These are phyloP conservation scores for Geranium brycei DNA, from an alignment of 345 rosid species.

Conservation along the genomic window DNA sequence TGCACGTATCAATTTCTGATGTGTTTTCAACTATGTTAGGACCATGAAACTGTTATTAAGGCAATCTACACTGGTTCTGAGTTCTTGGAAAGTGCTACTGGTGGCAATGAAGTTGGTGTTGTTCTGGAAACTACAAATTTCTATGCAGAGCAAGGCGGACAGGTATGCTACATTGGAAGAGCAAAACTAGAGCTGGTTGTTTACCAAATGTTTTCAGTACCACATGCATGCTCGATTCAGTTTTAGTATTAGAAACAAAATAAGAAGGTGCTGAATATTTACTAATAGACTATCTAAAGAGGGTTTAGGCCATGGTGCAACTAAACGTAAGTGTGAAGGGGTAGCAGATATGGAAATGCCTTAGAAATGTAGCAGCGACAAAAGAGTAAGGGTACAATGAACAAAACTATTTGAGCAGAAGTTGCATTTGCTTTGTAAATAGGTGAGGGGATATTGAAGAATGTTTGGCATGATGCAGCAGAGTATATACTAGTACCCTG, in stretches of 20 bases:
- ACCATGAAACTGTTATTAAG: slow-evolving; percentile 51
- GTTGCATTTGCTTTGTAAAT: too few relatives aligned
- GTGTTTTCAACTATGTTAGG: slow-evolving; percentile 26
- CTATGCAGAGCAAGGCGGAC: slow-evolving; percentile 99
- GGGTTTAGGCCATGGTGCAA: too few relatives aligned
- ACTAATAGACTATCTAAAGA: neutral
- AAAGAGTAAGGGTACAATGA: too few relatives aligned
- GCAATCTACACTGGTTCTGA: slow-evolving; percentile 80
- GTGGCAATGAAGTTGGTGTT: slow-evolving; percentile 52
- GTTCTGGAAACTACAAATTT: slow-evolving; percentile 72
- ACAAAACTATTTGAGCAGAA: neutral
- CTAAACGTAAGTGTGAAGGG: too few relatives aligned
- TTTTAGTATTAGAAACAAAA: neutral
- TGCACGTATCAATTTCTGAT: slow-evolving; percentile 7
- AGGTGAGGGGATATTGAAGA: neutral
- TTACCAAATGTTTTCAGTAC: neutral
- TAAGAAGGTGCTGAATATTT: neutral
- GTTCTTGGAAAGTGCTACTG: slow-evolving; percentile 38
- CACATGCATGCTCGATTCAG: neutral
- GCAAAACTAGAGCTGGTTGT: slow-evolving; percentile 2
- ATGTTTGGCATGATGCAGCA: neutral
- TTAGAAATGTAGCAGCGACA: too few relatives aligned
- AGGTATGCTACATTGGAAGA: slow-evolving; percentile 31
- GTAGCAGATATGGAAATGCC: too few relatives aligned
- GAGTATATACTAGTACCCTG: neutral